Evolutionary conservation across 371 early-diverging fungal genomes (phyloP).

Genomic region (Mucor plumbeus): DNA sequence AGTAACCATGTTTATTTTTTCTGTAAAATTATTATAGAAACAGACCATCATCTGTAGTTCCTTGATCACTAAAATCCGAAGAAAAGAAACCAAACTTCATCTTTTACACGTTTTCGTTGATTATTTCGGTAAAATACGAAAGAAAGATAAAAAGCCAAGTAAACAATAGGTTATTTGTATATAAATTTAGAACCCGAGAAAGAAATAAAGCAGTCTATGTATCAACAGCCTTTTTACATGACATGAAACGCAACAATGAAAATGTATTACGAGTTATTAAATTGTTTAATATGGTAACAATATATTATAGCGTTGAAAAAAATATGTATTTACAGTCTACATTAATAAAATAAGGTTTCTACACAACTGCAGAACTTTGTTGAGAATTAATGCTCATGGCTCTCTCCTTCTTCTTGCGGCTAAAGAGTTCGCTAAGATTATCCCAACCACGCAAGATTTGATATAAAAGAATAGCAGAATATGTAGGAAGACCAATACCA

Average conservation of each 20-base stretch:
- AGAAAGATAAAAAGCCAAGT: background rate
- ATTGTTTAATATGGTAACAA: too few relatives aligned
- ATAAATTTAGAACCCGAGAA: background rate
- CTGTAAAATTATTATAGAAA: background rate
- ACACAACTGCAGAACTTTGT: constrained; percentile 12
- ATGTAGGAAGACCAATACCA: constrained; percentile 51
- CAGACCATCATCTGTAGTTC: constrained; percentile 51
- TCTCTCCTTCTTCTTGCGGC: constrained; percentile 20
- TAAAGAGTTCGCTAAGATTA: constrained; percentile 10
- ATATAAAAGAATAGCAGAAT: constrained; percentile 41
- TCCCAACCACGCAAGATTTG: constrained; percentile 46
- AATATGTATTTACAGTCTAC: constrained; percentile 19
- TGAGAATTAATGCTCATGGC: constrained; percentile 8
- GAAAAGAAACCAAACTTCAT: constrained; percentile 55
- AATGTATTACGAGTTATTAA: too few relatives aligned
- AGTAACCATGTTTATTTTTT: background rate
- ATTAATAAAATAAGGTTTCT: background rate
- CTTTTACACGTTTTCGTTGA: constrained; percentile 7
- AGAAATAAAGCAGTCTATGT: constrained; percentile 1
- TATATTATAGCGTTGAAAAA: background rate
- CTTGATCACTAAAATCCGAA: constrained; percentile 47
- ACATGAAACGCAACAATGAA: too few relatives aligned
- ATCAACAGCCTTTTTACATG: too few relatives aligned
- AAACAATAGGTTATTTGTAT: constrained; percentile 1
- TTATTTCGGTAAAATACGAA: background rate